Percentiles rank a stretch among this genome's conserved stretches.
These are phyloP conservation scores for Paradendryphiella salina DNA, from an alignment of 2,329 filamentous ascomycete genomes.

Conservation along the genomic window DNA sequence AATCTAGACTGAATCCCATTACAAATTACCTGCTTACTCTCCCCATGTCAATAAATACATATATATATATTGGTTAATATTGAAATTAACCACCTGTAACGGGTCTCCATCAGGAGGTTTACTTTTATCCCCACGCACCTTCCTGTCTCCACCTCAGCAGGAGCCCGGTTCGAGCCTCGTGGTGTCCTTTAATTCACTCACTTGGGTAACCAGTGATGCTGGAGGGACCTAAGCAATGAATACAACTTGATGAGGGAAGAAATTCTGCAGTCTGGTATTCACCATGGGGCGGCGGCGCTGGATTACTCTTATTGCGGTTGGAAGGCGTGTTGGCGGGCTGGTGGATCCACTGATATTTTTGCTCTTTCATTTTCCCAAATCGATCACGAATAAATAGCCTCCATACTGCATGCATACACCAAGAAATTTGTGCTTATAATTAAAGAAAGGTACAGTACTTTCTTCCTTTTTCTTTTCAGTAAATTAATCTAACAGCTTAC, in stretches of 20 bases:
- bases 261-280: slow-evolving; percentile 50
- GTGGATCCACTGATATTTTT: slow-evolving; percentile 46
- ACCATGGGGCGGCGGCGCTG: slow-evolving; percentile 49
- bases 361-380: no score
- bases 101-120: slow-evolving; percentile 44
- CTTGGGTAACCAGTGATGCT: slow-evolving; percentile 49
- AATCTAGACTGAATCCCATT: no score
- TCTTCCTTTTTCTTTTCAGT: neutral
- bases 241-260: slow-evolving; percentile 48
- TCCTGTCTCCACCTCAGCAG: slow-evolving; percentile 39
- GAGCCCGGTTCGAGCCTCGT: slow-evolving; percentile 51
- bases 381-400: no score
- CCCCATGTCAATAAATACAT: fast-evolving
- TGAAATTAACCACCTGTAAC: slow-evolving; percentile 35
- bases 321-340: slow-evolving; percentile 41
- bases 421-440: no score
- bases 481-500: no score
- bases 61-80: slow-evolving; percentile 11
- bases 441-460: no score
- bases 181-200: slow-evolving; percentile 46
- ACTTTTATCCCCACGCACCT: slow-evolving; percentile 40
- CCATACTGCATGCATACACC: no score
- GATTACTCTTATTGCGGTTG: slow-evolving; percentile 47
- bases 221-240: slow-evolving; percentile 50
- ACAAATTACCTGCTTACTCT: neutral